Conservation (phyloP, 306 rosid genomes). For the Oxytropis ochrocephala region DNA sequence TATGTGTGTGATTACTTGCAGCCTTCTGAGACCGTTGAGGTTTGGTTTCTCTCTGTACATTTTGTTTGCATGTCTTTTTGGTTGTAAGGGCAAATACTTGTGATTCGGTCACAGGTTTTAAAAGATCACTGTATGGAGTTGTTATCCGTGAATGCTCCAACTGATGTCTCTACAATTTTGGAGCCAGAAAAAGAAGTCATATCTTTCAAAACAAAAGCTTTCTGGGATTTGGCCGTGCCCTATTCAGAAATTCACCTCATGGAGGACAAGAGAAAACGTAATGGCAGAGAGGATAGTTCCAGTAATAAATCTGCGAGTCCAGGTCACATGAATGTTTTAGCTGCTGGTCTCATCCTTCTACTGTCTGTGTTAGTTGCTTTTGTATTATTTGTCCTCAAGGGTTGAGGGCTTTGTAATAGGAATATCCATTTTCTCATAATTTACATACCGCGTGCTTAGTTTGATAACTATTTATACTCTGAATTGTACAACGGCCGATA, state of each 20-base stretch:
- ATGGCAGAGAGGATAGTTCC: constrained; percentile 20
- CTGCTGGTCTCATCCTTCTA: constrained; percentile 49
- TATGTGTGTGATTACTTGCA: constrained; percentile 82
- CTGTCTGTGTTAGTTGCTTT: constrained; percentile 50
- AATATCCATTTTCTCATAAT: neutral
- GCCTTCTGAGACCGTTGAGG: constrained; percentile 81
- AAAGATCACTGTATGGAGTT: constrained; percentile 39
- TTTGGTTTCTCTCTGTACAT: constrained; percentile 26
- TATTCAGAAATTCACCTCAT: constrained; percentile 20
- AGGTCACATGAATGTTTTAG: constrained; percentile 30
- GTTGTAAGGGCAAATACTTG: neutral
- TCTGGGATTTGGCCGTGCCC: constrained; percentile 66
- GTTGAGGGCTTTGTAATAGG: constrained; percentile 15
- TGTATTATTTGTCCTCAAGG: constrained; percentile 29
- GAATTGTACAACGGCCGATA: neutral
- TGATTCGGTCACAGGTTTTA: constrained; percentile 29
- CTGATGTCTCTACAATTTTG: constrained; percentile 44
- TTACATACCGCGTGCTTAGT: neutral
- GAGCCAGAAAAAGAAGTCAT: constrained; percentile 63
- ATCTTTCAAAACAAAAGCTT: constrained; percentile 38
- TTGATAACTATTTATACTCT: neutral
- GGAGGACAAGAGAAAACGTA: constrained; percentile 25
- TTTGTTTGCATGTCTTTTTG: constrained; percentile 9
- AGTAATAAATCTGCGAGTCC: constrained; percentile 17
- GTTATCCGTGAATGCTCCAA: constrained; percentile 40